Evolutionary conservation across 352 stramenopile species (phyloP), one percentile per base, ranked within the genome.

Genomic region (Phytophthora quininea): DNA sequence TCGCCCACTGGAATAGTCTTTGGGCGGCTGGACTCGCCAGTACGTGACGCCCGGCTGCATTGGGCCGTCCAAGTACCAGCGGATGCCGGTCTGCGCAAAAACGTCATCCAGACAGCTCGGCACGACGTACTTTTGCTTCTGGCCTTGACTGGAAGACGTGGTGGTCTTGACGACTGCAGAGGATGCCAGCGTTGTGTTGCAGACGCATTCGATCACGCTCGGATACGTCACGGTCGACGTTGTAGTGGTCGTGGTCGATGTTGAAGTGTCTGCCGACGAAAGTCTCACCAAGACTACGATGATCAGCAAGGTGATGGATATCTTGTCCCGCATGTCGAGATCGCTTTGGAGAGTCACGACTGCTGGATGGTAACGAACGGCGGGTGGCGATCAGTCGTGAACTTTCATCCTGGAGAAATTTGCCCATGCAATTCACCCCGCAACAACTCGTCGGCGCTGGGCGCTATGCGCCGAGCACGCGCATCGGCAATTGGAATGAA

Each of bases 401-500:
- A 29, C 19, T 4, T 6, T n/a, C 11, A 19, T 38, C 37, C 2
- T 38, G 24, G 47, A 9, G 47, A 33, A 10, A 38, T 38, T 53
- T 37, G 24, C 5, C 11, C 55, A 97, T 97, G 89, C 88, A 96
- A 67, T 96, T 97, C 70, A 97, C 89, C n/a, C 89, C 89, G 40
- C 89, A 97, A 71, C 89, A 97, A 64, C 86, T 96, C 54, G 84
- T 95, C 12, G 89, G 89, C 30, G 89, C 86, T 15, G 88, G 88
- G 2, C 84, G 88, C 24, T 96, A 96, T 71, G 85, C 80, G 55
- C 82, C 86, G 12, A 74, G 62, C 31, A 97, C 88, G 49, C 89
- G 86, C 49, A 93, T 96, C 54, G 89, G 89, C 53, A 97, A 97
- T 60, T 97, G 89, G 89, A 96, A 96, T 77, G 88, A 97, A 67